Evolutionary conservation across 345 rosid species (phyloP).

Genomic region (Luvunga scandens): DNA sequence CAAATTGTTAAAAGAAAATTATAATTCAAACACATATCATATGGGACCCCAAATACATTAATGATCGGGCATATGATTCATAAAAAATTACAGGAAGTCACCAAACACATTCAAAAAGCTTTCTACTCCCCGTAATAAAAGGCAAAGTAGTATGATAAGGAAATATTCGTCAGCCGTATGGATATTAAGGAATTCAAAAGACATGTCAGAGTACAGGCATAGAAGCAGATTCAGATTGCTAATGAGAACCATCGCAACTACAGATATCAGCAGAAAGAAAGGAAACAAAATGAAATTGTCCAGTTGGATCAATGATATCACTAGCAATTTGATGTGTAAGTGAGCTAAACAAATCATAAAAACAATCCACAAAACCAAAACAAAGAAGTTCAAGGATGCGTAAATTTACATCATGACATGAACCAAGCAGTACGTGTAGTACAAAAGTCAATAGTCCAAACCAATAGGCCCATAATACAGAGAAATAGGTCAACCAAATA

Average conservation of each 20-base stretch:
- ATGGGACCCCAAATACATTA: not conserved
- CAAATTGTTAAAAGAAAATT: slow-evolving; percentile 9
- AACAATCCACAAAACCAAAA: not conserved
- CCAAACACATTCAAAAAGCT: not conserved
- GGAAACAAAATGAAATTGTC: not conserved
- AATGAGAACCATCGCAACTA: not conserved
- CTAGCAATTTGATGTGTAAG: not conserved
- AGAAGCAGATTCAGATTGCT: not conserved
- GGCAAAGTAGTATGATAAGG: not conserved
- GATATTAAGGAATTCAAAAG: not conserved
- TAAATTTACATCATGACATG: slow-evolving; percentile 1
- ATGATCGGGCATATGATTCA: not conserved
- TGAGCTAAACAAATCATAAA: not conserved
- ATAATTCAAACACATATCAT: slow-evolving; percentile 4
- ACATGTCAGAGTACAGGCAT: not conserved
- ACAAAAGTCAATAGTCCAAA: not conserved
- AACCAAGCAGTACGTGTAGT: slow-evolving; percentile 5
- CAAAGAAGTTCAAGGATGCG: not conserved
- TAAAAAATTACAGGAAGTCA: not conserved
- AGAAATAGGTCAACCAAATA: not conserved
- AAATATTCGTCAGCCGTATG: not conserved
- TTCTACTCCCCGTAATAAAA: not conserved
- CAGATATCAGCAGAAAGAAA: not conserved
- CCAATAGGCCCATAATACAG: not conserved
- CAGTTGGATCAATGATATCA: not conserved